Conservation (phyloP, 805 yeast species). For the Saturnispora sanitii region DNA sequence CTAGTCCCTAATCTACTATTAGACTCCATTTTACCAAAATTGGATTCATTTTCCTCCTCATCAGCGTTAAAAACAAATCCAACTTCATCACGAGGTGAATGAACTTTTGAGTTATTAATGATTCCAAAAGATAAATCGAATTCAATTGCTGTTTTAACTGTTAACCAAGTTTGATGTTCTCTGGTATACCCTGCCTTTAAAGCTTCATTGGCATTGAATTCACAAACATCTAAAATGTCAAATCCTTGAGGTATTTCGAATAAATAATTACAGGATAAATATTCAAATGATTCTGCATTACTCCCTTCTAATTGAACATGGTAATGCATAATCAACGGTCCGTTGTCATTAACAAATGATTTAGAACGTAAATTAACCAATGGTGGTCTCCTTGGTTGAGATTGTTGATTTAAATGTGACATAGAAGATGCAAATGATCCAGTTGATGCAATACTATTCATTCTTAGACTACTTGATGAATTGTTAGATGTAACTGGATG, state of each 20-base stretch:
- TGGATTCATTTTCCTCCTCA: slow-evolving; percentile 11
- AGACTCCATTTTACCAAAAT: slow-evolving; percentile 7
- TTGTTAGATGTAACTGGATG: not conserved
- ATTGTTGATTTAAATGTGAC: not conserved
- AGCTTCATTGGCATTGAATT: slow-evolving; percentile 48
- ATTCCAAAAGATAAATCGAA: slow-evolving; percentile 25
- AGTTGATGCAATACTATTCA: slow-evolving; percentile 5
- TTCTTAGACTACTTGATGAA: slow-evolving; percentile 1
- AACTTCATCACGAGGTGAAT: slow-evolving; percentile 13
- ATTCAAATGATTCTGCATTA: slow-evolving; percentile 36
- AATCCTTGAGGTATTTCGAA: slow-evolving; percentile 39
- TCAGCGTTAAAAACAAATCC: slow-evolving; percentile 8
- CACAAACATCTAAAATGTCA: slow-evolving; percentile 44
- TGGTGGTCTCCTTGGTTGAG: slow-evolving; percentile 13
- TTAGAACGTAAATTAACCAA: slow-evolving; percentile 11
- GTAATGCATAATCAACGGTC: slow-evolving; percentile 32
- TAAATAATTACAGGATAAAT: slow-evolving; percentile 40
- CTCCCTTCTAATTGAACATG: slow-evolving; percentile 34
- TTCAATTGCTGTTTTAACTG: slow-evolving; percentile 39
- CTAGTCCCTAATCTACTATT: slow-evolving; percentile 17
- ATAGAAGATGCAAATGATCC: slow-evolving; percentile 7
- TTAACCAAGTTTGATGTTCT: slow-evolving; percentile 56
- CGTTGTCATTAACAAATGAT: slow-evolving; percentile 6
- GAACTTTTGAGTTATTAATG: slow-evolving; percentile 8
- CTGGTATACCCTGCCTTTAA: slow-evolving; percentile 39